Evolutionary conservation across 2,329 filamentous ascomycete species (phyloP), one percentile per base, ranked within the genome.

Genomic region (Dichotomopilus funicola): DNA sequence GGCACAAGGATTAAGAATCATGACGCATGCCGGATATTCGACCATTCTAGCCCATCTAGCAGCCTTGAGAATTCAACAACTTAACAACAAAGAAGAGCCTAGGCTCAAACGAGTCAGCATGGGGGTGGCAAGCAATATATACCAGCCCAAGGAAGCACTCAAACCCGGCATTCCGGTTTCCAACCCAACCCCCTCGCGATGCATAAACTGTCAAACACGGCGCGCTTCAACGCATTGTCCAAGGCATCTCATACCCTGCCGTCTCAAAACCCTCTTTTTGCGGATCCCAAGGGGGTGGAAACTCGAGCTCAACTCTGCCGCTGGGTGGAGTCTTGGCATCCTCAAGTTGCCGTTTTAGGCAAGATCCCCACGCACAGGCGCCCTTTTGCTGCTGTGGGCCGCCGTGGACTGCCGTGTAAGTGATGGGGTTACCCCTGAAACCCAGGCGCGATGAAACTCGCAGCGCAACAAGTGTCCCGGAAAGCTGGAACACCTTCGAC

Each of bases 271-370:
- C 11, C 19, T 27, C 19, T 27, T 27, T 27, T 44, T 52, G 54
- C 38, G 49, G 57, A 54, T 49, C 47, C 19, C 48, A 49, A 51
- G 57, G 48, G 54, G 38, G 27, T 51, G 5, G 49, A 46, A 38
- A 36, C 19, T 27, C 19, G 19, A 27, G 19, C 19, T 27, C 19
- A 27, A 27, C 19, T 27, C 19, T 27, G 19, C 19, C 19, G 19
- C 19, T 27, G 19, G 19, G 19, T 27, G 47, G 12, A 11, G 3
- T 41, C 48, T 50, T 56, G 50, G 36, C 31, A 46, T 50, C 51
- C 43, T 51, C 37, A 6, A 40, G 36, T 57, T 56, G 19, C 57
- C 51, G 35, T 43, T 56, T 56, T 38, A 40, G 57, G 57, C 51
- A 27, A n/a, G 44, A 54, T 54, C 36, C 56, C 37, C 35, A 12